Evolutionary conservation across 306 rosid genomes (phyloP).

Genomic region (Dalbergia oliveri): DNA sequence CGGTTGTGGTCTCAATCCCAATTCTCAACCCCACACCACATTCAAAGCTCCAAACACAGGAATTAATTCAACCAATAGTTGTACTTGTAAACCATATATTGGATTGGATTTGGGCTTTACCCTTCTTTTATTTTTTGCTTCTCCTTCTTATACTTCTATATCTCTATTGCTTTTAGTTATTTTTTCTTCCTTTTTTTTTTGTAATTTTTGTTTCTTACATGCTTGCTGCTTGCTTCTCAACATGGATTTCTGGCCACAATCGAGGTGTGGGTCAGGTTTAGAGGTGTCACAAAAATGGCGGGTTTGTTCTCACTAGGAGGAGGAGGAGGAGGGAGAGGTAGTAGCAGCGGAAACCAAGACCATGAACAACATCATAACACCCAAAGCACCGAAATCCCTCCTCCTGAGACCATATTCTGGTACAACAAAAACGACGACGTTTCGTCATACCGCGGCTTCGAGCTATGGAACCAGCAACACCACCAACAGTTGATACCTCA

Average conservation of each 20-base stretch:
- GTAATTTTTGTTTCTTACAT: not conserved
- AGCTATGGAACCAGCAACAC: slow-evolving; percentile 66
- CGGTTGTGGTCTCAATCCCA: slow-evolving; percentile 1
- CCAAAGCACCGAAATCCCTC: slow-evolving; percentile 50
- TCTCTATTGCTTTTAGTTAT: not conserved
- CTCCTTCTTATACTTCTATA: not conserved
- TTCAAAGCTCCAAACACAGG: slow-evolving; percentile 41
- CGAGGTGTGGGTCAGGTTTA: slow-evolving; percentile 50
- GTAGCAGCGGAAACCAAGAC: slow-evolving; percentile 19
- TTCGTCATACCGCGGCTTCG: slow-evolving; percentile 60
- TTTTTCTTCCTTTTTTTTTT: not conserved
- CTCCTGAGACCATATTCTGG: slow-evolving; percentile 62
- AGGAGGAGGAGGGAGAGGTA: slow-evolving; percentile 41
- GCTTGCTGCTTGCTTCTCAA: slow-evolving; percentile 21
- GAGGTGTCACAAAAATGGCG: slow-evolving; percentile 57
- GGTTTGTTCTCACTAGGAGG: slow-evolving; percentile 79
- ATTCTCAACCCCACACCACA: slow-evolving; percentile 3
- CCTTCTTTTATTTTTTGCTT: not conserved
- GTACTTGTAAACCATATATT: not conserved
- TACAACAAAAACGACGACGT: slow-evolving; percentile 59
- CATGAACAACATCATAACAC: slow-evolving; percentile 18
- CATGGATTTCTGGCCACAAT: slow-evolving; percentile 67
- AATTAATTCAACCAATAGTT: slow-evolving; percentile 34
- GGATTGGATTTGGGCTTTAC: not conserved
- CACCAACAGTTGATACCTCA: not conserved